A percentile compares a stretch with the other conserved stretches of the same genome.
Evolutionary conservation across 2,329 filamentous ascomycete species (phyloP).

Genomic region (Lachnellula willkommii): DNA sequence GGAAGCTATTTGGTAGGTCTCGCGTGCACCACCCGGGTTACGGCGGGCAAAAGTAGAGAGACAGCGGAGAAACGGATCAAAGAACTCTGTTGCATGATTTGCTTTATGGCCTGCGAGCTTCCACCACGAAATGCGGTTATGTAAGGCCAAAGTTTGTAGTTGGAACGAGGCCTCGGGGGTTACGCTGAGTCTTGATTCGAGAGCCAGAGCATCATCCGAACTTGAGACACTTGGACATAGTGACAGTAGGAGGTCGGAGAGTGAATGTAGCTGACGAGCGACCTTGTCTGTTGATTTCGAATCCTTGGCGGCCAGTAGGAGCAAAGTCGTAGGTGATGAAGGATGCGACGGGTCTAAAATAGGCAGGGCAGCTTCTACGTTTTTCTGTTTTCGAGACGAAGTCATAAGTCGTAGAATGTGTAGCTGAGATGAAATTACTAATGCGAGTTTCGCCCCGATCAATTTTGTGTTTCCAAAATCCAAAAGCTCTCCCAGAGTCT

Average conservation of each 20-base stretch:
- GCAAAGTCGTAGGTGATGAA: slow-evolving; percentile 54
- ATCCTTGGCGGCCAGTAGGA: slow-evolving; percentile 40
- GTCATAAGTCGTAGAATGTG: slow-evolving; percentile 60
- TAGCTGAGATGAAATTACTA: slow-evolving; percentile 60
- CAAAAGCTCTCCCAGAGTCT: slow-evolving; percentile 54
- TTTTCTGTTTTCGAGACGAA: slow-evolving; percentile 51
- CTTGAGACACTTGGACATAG: slow-evolving; percentile 62
- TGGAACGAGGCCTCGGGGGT: slow-evolving; percentile 54
- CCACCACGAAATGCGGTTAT: slow-evolving; percentile 61
- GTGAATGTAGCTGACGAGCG: slow-evolving; percentile 58
- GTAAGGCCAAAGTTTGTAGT: slow-evolving; percentile 59
- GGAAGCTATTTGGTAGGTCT: slow-evolving; percentile 22
- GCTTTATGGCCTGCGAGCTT: slow-evolving; percentile 53
- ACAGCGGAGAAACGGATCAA: slow-evolving; percentile 61
- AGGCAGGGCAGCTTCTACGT: slow-evolving; percentile 53
- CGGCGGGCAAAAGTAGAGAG: slow-evolving; percentile 56
- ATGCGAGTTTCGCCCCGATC: slow-evolving; percentile 41
- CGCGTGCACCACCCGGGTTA: slow-evolving; percentile 16
- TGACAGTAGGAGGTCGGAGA: slow-evolving; percentile 60
- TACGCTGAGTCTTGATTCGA: slow-evolving; percentile 49
- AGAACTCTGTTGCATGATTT: slow-evolving; percentile 57
- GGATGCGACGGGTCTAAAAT: slow-evolving; percentile 47
- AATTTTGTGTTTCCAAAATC: slow-evolving; percentile 48
- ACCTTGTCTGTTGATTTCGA: slow-evolving; percentile 50
- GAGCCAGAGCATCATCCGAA: slow-evolving; percentile 53